Evolutionary conservation across 2,329 filamentous ascomycete genomes (phyloP), one percentile per base, ranked within the genome.

Genomic region (Calonectria ilicicola): DNA sequence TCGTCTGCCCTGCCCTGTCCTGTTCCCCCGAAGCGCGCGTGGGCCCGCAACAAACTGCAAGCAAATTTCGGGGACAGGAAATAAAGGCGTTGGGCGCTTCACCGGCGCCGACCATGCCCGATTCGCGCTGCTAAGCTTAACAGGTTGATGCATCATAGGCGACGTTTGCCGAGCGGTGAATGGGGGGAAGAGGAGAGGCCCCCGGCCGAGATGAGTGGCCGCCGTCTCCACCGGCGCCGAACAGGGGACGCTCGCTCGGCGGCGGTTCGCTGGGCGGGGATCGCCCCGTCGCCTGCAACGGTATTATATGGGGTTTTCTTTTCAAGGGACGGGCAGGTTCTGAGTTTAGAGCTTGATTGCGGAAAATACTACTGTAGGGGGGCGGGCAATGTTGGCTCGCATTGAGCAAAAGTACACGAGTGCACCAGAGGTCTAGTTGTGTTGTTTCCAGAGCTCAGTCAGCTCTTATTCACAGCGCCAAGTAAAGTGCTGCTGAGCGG

Each of bases 111-210:
- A 32, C 35, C 32, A 19, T 64, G 6, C 62, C 62, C 40, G 42
- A 23, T 19, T 35, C 35, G 23, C 5, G 44, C 38, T 53, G 49
- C 53, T 58, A 71, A 67, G 69, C 64, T 71, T 71, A 71, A 63
- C 21, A n/a, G n/a, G 32, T 21, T 35, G n/a, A 23, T 40, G 53
- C 53, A 40, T 60, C 32, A n/a, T 35, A 38, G 15, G 63, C 27
- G 9, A 23, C 35, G 44, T 42, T 56, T 53, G 56, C 42, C 23
- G 53, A 60, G 53, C 53, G 53, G 53, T 60, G 53, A 60, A 38
- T 40, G 53, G 26, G 32, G 53, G 53, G 32, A 42, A 21, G 32
- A 35, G 32, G 29, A 9, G 29, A 9, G 29, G 9, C 5, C 29
- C 65, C 58, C 46, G 66, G 32, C 49, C 51, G 53, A 40, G 46